Evolutionary conservation across 306 rosid genomes (phyloP).

Genomic region (Vicia faba): DNA sequence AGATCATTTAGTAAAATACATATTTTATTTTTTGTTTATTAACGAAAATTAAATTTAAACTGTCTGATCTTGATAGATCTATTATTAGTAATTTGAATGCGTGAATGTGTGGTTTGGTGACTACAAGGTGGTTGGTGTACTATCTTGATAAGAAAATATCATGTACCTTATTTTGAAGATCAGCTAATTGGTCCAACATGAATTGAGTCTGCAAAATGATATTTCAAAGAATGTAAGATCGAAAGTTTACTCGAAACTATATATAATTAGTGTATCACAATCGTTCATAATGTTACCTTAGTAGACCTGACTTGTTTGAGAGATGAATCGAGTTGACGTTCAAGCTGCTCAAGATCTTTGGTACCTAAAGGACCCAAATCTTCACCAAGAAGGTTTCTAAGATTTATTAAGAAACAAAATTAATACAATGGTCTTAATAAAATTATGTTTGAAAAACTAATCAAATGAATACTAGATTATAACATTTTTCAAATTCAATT

Average conservation of each 20-base stretch:
- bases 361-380: slow-evolving; percentile 86
- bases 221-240: slow-evolving; percentile 22
- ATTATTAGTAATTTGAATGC: no score
- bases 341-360: slow-evolving; percentile 95
- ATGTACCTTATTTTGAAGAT: slow-evolving; percentile 85
- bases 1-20: no score
- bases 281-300: slow-evolving; percentile 43
- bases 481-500: no score
- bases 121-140: no score
- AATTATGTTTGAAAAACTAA: neutral
- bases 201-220: slow-evolving; percentile 78
- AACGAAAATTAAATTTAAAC: no score
- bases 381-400: slow-evolving; percentile 93
- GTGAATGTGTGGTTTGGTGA: no score
- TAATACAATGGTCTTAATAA: neutral
- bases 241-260: no score
- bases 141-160: no score
- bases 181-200: slow-evolving; percentile 93
- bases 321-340: slow-evolving; percentile 85
- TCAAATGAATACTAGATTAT: no score
- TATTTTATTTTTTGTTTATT: no score
- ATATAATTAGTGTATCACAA: no score
- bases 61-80: no score
- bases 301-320: slow-evolving; percentile 87
- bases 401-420: neutral